Evolutionary conservation across 129 eudicot genomes (phyloP).

Genomic region (Saussurea involucrata): DNA sequence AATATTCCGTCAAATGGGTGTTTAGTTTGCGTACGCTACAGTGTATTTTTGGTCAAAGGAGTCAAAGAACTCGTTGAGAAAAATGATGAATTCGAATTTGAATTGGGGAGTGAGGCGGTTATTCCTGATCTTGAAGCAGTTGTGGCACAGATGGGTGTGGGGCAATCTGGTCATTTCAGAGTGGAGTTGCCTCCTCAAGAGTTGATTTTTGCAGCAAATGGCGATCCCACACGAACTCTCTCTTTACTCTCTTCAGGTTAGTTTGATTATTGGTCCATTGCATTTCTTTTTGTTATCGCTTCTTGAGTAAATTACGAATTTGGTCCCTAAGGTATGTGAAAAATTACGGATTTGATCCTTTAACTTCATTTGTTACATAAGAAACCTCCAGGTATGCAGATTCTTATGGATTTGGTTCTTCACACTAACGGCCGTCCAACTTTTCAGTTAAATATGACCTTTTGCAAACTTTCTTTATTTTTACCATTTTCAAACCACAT

Average conservation of each 20-base stretch:
- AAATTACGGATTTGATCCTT: no score
- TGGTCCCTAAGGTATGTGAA: no score
- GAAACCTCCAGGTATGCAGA: no score
- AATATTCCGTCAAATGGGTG: constrained; percentile 57
- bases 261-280: background rate
- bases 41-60: constrained; percentile 38
- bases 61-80: constrained; percentile 57
- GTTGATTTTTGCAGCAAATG: constrained; percentile 61
- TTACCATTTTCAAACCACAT: no score
- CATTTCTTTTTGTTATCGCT: background rate
- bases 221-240: constrained; percentile 39
- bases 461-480: no score
- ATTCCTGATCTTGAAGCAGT: constrained; percentile 64
- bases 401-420: no score
- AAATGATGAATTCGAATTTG: constrained; percentile 84
- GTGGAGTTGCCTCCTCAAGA: constrained; percentile 60
- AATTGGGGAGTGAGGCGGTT: constrained; percentile 71
- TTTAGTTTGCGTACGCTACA: constrained; percentile 61
- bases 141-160: constrained; percentile 68
- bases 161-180: constrained; percentile 56
- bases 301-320: no score
- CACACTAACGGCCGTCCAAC: no score
- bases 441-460: no score
- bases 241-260: constrained; percentile 57
- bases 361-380: no score